phyloP scores from a whole-genome alignment of 352 stramenopile genomes.

The Phytophthora constricta region DNA sequence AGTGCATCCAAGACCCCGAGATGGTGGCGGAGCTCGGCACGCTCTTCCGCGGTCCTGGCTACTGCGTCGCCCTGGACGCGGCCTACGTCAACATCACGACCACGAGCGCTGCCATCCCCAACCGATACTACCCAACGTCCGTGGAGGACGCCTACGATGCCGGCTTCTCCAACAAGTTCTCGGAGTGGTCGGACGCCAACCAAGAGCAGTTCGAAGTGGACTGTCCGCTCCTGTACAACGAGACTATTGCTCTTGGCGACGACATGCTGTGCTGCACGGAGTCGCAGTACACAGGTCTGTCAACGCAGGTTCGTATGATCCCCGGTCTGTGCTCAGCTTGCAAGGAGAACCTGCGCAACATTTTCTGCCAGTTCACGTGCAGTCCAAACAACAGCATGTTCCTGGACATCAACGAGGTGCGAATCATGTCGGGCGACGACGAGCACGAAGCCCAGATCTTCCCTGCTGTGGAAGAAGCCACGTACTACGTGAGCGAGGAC shows the following conservation, averaged over 20 bases:
- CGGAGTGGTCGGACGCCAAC: conserved; percentile 59
- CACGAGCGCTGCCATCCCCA: conserved; percentile 43
- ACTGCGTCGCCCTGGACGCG: conserved; percentile 61
- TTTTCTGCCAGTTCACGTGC: conserved; percentile 72
- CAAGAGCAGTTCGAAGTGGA: conserved; percentile 68
- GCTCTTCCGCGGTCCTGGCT: conserved; percentile 46
- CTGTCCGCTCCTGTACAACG: conserved; percentile 65
- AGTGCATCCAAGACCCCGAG: conserved; percentile 56
- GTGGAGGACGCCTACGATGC: conserved; percentile 51
- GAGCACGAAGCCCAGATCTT: conserved; percentile 46
- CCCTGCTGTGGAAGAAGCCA: conserved; percentile 59
- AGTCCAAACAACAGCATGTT: conserved; percentile 74
- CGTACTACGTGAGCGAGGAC: conserved; percentile 68
- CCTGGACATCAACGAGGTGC: conserved; percentile 58
- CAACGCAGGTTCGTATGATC: conserved; percentile 68
- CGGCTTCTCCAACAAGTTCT: conserved; percentile 68
- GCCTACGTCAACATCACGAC: conserved; percentile 52
- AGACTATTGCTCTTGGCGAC: conserved; percentile 47
- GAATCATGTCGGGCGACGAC: conserved; percentile 53
- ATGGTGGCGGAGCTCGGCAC: conserved; percentile 42
- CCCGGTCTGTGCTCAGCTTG: conserved; percentile 59
- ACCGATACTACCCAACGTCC: conserved; percentile 60
- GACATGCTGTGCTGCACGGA: conserved; percentile 75
- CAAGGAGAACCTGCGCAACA: conserved; percentile 72
- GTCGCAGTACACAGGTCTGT: conserved; percentile 58